Evolutionary conservation across 441 rosid species (phyloP), one percentile per base, ranked within the genome.

Genomic region (Croton setiger): DNA sequence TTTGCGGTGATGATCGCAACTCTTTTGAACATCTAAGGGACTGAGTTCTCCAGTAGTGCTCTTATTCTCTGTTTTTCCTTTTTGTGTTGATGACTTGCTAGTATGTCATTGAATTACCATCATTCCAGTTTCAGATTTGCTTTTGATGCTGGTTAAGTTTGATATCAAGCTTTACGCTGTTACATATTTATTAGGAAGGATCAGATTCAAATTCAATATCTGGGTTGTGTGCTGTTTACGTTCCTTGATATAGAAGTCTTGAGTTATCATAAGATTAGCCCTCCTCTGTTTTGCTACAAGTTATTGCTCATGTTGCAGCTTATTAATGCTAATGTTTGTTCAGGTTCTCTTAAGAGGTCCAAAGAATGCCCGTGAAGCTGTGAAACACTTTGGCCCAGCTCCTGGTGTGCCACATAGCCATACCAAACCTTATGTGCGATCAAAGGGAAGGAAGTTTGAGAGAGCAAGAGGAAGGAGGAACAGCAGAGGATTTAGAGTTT

Each of bases 391-490:
- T 9, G 99, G 99, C 2, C 94, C 87, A 9, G 97, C 99, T 52
- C 98, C 99, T 54, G 94, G 99, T 79, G 96, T 94, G 60, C 99
- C 99, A 14, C 90, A 84, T 87, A 94, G 96, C 82, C 87, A 84
- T 76, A 66, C 96, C 13, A 94, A 91, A 79, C 97, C 98, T 2
- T 92, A 87, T 56, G 96, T 92, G 44, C 88, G 97, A 6, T 65
- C 88, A 0, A 84, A 80, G 81, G 99, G 99, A 74, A 92, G 97
- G 79, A 95, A 95, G 76, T 95, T 87, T 64, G 99, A 94, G 86
- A 88, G 71, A 75, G 96, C 94, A 43, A 82, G 97, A 79, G 98
- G 98, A 53, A 90, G 63, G 81, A 87, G 99, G 60, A 94, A 91
- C 87, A 90, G 79, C 73, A 77, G 75, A 55, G 83, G 85, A 1